Evolutionary conservation across 2,329 filamentous ascomycete species (phyloP).

Genomic region (Epichloe scottii): DNA sequence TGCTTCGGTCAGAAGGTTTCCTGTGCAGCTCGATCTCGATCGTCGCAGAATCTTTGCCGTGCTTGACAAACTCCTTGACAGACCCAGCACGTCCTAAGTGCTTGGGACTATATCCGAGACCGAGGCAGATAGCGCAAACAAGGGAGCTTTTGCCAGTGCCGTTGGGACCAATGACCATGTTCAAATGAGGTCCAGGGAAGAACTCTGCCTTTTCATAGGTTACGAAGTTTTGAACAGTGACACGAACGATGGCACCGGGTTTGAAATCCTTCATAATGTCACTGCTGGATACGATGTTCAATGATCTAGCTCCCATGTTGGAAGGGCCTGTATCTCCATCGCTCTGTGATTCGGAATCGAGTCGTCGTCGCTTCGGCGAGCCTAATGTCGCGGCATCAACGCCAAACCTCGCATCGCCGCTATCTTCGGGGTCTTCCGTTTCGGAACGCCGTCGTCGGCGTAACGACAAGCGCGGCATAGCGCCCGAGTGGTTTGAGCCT

Average conservation of each 20-base stretch:
- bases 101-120: slow-evolving; percentile 71
- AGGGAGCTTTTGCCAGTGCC: slow-evolving; percentile 96
- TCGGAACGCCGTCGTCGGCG: slow-evolving; percentile 32
- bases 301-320: slow-evolving; percentile 6
- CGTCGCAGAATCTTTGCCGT: slow-evolving; percentile 61
- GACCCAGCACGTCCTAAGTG: slow-evolving; percentile 78
- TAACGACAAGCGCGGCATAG: slow-evolving; percentile 18
- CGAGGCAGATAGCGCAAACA: slow-evolving; percentile 91
- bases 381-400: slow-evolving; percentile 15
- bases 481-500: neutral
- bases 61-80: slow-evolving; percentile 84
- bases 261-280: slow-evolving; percentile 32
- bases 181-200: slow-evolving; percentile 78
- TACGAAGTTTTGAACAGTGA: slow-evolving; percentile 80
- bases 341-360: slow-evolving; percentile 14
- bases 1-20: slow-evolving; percentile 43
- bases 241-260: slow-evolving; percentile 78
- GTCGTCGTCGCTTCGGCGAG: slow-evolving; percentile 24
- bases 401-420: slow-evolving; percentile 14
- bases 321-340: slow-evolving; percentile 8
- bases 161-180: slow-evolving; percentile 99
- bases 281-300: slow-evolving; percentile 7
- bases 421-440: slow-evolving; percentile 27
- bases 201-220: slow-evolving; percentile 92
- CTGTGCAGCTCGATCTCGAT: slow-evolving; percentile 87